Conservation (phyloP, 225 moss, liverwort and hornwort genomes). For the Pleurozium schreberi region DNA sequence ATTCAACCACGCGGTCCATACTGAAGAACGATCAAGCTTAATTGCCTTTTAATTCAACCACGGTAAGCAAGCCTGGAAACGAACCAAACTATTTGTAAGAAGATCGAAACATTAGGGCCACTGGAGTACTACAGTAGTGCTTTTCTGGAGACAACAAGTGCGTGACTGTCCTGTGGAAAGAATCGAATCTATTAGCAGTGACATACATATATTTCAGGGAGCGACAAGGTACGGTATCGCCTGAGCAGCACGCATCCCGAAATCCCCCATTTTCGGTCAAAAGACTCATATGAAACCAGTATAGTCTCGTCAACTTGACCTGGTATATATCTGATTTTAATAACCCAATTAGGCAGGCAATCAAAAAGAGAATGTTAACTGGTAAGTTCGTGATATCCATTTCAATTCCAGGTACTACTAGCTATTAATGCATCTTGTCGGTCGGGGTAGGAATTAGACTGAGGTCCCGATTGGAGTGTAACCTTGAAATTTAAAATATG, state of each 20-base stretch:
- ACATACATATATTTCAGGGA: too few species aligned
- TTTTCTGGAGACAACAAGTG: background rate
- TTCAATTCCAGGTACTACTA: background rate
- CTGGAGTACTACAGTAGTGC: background rate
- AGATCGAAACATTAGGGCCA: background rate
- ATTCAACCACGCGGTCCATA: background rate
- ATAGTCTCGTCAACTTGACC: background rate
- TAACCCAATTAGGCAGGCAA: background rate
- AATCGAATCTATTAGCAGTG: background rate
- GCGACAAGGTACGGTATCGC: background rate
- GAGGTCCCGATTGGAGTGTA: background rate
- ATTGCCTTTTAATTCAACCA: background rate
- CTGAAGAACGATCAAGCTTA: background rate
- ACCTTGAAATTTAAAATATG: background rate
- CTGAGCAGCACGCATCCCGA: background rate
- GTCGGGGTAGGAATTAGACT: background rate
- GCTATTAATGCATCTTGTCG: too few species aligned
- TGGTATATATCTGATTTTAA: background rate
- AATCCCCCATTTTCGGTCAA: background rate
- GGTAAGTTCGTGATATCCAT: background rate
- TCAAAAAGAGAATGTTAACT: background rate
- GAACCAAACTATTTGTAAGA: background rate
- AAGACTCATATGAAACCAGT: background rate
- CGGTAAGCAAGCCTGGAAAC: background rate
- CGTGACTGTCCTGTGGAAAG: background rate